phyloP scores from a whole-genome alignment of 768 basidiomycete genomes.

The Trametes villosa region DNA sequence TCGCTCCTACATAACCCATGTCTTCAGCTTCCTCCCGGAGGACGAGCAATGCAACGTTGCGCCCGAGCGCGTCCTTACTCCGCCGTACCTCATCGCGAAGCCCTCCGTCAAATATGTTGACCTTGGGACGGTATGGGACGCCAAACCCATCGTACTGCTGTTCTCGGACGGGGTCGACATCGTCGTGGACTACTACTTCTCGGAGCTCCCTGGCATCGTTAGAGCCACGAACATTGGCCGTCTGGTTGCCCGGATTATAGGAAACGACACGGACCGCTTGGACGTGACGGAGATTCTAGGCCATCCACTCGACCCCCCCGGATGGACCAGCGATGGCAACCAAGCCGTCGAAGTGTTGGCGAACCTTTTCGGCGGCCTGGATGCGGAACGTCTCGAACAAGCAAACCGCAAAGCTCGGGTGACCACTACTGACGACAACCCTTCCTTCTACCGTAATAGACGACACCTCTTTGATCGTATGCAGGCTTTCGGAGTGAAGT shows the following conservation, averaged over 20 bases:
- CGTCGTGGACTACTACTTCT: neutral
- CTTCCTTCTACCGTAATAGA: too few relatives aligned
- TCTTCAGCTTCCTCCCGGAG: slow-evolving; percentile 1
- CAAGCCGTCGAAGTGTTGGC: slow-evolving; percentile 1
- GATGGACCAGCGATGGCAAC: slow-evolving; percentile 3
- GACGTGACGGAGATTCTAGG: neutral
- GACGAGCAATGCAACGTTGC: neutral
- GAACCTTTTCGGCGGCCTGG: slow-evolving; percentile 3
- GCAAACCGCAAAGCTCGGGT: too few relatives aligned
- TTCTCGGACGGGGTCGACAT: slow-evolving; percentile 12
- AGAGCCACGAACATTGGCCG: neutral
- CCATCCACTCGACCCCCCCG: neutral
- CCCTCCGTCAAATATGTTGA: slow-evolving; percentile 2
- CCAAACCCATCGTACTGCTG: neutral
- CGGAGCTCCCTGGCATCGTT: neutral
- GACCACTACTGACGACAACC: too few relatives aligned
- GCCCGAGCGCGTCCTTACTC: neutral
- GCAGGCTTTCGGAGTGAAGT: too few relatives aligned
- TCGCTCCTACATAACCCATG: slow-evolving; percentile 2
- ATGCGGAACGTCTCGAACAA: neutral
- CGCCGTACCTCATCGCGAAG: slow-evolving; percentile 6
- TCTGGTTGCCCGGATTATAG: neutral
- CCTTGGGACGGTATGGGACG: slow-evolving; percentile 4
- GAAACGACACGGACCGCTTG: neutral
- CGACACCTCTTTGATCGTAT: too few relatives aligned